Evolutionary conservation across 2,329 filamentous ascomycete genomes (phyloP).

Genomic region (Colletotrichum melonis): DNA sequence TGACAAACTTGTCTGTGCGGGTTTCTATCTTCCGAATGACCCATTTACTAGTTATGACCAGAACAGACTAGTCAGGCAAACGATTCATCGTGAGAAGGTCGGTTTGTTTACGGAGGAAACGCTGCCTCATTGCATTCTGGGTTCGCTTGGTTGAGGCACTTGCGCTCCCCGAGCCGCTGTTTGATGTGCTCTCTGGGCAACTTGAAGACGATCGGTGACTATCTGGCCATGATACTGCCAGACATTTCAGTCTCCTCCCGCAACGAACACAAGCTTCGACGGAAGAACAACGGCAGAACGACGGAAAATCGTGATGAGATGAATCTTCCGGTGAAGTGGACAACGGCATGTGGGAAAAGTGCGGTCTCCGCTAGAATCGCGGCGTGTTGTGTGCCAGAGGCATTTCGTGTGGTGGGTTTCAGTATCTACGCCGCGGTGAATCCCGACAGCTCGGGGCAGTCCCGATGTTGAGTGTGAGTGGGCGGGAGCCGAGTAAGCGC

Average conservation of each 20-base stretch:
- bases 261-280: neutral
- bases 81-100: neutral
- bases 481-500: conserved; percentile 7
- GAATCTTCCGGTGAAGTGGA: neutral
- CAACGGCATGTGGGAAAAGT: conserved; percentile 3
- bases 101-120: neutral
- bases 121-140: neutral
- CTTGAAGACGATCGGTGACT: neutral
- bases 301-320: neutral
- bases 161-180: neutral
- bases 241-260: neutral
- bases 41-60: neutral
- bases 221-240: neutral
- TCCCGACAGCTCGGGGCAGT: conserved; percentile 6
- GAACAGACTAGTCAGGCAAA: conserved; percentile 1
- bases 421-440: conserved; percentile 15
- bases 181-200: neutral
- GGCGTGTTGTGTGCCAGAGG: conserved; percentile 27
- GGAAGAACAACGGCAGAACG: neutral
- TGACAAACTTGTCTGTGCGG: conserved; percentile 15
- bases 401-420: conserved; percentile 30
- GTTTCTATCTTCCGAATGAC: neutral
- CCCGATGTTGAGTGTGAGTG: neutral
- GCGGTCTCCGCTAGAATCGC: conserved; percentile 8
- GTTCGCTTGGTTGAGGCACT: neutral